A percentile compares a stretch with the other conserved stretches of the same genome.
Evolutionary conservation across 2,329 filamentous ascomycete species (phyloP).

Genomic region (Talaromyces sp.): DNA sequence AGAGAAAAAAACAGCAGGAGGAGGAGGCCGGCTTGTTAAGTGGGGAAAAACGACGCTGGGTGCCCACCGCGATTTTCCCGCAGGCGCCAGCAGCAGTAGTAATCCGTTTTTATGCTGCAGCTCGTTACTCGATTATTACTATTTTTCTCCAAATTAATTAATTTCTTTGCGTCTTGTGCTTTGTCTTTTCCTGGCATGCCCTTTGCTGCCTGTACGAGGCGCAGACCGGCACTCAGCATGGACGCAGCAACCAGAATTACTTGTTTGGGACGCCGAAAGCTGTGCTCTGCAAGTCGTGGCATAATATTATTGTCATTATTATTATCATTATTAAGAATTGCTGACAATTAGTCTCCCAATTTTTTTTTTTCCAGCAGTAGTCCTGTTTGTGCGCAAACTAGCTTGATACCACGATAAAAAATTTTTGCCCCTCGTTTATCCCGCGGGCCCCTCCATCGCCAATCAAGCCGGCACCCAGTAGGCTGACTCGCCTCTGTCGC

Average conservation of each 20-base stretch:
- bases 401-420: neutral
- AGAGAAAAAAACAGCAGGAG: slow-evolving; percentile 7
- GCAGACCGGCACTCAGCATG: neutral
- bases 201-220: neutral
- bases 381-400: neutral
- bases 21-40: slow-evolving; percentile 14
- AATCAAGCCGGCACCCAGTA: neutral
- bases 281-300: neutral
- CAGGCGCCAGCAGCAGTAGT: neutral
- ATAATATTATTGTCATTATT: neutral
- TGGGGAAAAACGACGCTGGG: slow-evolving; percentile 17
- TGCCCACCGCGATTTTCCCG: neutral
- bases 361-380: neutral
- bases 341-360: neutral
- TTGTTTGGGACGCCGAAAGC: neutral
- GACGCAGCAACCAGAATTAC: neutral
- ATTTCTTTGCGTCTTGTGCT: neutral
- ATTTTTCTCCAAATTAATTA: neutral
- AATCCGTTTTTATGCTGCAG: neutral
- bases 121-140: neutral
- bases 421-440: slow-evolving; percentile 9
- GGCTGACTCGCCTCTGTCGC: neutral
- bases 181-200: neutral
- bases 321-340: neutral
- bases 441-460: slow-evolving; percentile 6